These are phyloP conservation scores for Quercus berberidifolia DNA, from an alignment of 306 rosid genomes.

Conservation along the genomic window DNA sequence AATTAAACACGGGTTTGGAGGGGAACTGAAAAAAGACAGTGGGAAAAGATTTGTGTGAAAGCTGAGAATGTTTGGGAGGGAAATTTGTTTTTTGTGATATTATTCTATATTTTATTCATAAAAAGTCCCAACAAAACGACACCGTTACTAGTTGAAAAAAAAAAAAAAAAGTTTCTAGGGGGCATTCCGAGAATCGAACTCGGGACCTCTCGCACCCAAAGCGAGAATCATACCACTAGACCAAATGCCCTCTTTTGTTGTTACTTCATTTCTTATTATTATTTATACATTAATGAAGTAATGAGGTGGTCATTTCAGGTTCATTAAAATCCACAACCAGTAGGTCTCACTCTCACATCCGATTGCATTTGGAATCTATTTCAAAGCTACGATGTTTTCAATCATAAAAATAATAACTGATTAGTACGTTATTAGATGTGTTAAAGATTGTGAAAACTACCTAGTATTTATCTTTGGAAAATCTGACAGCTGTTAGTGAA, in stretches of 20 bases:
- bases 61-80: slow-evolving; percentile 32
- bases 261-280: too few species aligned
- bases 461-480: not conserved
- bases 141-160: not conserved
- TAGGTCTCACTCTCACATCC: too few species aligned
- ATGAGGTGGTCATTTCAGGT: too few species aligned
- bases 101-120: too few species aligned
- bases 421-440: not conserved
- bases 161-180: not conserved
- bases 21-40: not conserved
- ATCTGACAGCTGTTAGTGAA: not conserved
- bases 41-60: not conserved
- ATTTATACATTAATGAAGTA: too few species aligned
- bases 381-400: too few species aligned
- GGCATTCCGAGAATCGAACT: slow-evolving; percentile 26
- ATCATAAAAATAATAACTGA: too few species aligned
- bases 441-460: too few species aligned
- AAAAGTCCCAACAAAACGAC: too few species aligned
- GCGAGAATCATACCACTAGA: slow-evolving; percentile 21
- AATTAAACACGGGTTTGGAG: slow-evolving; percentile 2
- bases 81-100: not conserved
- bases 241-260: slow-evolving; percentile 1
- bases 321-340: too few species aligned
- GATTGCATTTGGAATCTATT: too few species aligned
- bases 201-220: slow-evolving; percentile 28